Percentiles rank a stretch among this genome's conserved stretches.
phyloP scores from a whole-genome alignment of 305 asterid species.

The Solanum hybrid region DNA sequence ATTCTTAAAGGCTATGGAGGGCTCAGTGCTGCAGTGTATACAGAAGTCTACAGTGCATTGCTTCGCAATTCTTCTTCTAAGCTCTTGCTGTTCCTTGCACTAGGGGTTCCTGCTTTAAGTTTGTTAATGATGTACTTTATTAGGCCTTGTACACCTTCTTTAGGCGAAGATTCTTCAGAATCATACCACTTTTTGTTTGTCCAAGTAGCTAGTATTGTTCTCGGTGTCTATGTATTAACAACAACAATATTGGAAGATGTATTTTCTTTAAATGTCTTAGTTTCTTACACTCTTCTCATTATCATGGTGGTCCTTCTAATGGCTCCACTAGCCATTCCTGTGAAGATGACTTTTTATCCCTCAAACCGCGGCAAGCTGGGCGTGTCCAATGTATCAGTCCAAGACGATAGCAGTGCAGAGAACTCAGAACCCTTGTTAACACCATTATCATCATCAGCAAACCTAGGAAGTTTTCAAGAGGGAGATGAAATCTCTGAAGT shows the following conservation, averaged over 20 bases:
- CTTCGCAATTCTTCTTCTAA: constrained; percentile 39
- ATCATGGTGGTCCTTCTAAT: constrained; percentile 49
- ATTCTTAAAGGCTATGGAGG: constrained; percentile 67
- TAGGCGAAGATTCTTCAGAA: constrained; percentile 49
- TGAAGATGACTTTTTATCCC: constrained; percentile 58
- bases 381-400: not conserved
- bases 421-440: constrained; percentile 32
- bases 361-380: constrained; percentile 22
- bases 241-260: constrained; percentile 36
- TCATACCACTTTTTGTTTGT: constrained; percentile 42
- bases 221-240: constrained; percentile 48
- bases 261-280: constrained; percentile 17
- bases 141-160: constrained; percentile 54
- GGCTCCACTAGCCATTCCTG: constrained; percentile 66
- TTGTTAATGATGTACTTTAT: constrained; percentile 45
- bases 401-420: constrained; percentile 9
- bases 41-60: constrained; percentile 45
- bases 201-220: constrained; percentile 48
- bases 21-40: constrained; percentile 57
- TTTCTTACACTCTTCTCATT: constrained; percentile 28
- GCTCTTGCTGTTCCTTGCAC: constrained; percentile 46
- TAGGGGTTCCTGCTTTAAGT: constrained; percentile 46
- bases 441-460: constrained; percentile 29
- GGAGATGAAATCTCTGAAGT: constrained; percentile 31
- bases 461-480: constrained; percentile 25